A percentile compares a stretch with the other conserved stretches of the same genome.
Evolutionary conservation across 352 stramenopile species (phyloP).

Genomic region (Elongisporangium anandrum): DNA sequence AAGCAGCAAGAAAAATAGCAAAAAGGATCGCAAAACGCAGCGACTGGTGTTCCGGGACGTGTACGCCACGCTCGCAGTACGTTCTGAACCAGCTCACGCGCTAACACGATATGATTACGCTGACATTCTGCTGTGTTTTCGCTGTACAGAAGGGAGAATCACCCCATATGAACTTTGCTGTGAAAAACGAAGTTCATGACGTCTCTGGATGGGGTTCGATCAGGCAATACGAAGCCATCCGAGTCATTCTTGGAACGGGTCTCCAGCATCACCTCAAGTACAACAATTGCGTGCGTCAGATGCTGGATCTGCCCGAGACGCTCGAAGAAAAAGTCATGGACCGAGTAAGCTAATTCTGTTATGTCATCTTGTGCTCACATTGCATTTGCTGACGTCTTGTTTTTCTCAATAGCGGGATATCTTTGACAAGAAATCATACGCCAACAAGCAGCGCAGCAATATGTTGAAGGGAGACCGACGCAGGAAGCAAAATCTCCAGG

Average conservation of each 20-base stretch:
- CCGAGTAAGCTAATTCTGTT: conserved; percentile 29
- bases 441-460: conserved; percentile 76
- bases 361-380: neutral
- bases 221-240: conserved; percentile 81
- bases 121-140: conserved; percentile 3
- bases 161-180: conserved; percentile 67
- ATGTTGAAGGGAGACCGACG: conserved; percentile 72
- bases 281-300: conserved; percentile 75
- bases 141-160: conserved; percentile 62
- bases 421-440: conserved; percentile 79
- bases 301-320: conserved; percentile 75
- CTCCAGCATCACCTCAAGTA: conserved; percentile 87
- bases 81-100: conserved; percentile 2
- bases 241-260: conserved; percentile 62
- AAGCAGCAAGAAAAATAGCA: conserved; percentile 88
- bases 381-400: neutral
- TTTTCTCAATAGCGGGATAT: conserved; percentile 46
- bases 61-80: conserved; percentile 67
- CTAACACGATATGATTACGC: neutral
- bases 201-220: conserved; percentile 78
- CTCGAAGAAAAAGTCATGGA: conserved; percentile 72
- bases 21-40: conserved; percentile 86
- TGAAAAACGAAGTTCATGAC: conserved; percentile 72
- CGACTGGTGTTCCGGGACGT: conserved; percentile 83
- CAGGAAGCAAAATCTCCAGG: conserved; percentile 76